Conservation (phyloP, 306 rosid genomes). For the Cucurbita moschata region DNA sequence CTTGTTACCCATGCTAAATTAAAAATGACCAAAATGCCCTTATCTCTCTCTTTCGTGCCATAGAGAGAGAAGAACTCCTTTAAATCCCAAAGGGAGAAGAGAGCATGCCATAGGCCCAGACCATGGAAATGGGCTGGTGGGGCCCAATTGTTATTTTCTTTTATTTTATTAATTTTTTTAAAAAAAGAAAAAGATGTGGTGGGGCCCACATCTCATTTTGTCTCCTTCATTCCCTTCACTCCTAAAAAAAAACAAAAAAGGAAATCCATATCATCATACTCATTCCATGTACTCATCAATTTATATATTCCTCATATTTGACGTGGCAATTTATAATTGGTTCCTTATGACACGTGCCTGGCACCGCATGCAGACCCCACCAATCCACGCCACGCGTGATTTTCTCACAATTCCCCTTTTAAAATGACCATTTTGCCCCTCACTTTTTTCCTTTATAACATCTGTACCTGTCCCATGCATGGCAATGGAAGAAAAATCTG, state of each 20-base stretch:
- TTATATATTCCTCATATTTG: not conserved
- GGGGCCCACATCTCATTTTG: not conserved
- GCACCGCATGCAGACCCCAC: not conserved
- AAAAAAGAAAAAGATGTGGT: not conserved
- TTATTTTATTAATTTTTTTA: no score
- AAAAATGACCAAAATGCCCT: not conserved
- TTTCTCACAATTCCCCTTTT: conserved; percentile 18
- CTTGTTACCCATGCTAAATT: not conserved
- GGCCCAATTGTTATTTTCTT: not conserved
- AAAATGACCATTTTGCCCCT: not conserved
- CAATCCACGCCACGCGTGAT: conserved; percentile 24
- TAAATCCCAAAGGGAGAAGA: not conserved
- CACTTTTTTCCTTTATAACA: not conserved
- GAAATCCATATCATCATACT: not conserved
- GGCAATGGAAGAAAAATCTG: no score
- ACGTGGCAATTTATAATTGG: not conserved
- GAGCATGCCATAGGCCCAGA: conserved; percentile 3
- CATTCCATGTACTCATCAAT: no score
- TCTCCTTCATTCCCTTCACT: conserved; percentile 10
- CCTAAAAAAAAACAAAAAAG: not conserved
- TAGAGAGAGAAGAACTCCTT: not conserved
- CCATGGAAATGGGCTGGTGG: conserved; percentile 2
- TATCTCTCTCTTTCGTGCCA: not conserved
- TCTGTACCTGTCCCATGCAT: no score
- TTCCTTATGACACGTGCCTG: not conserved